Conservation (phyloP, 2,329 filamentous ascomycete genomes). For the Scedosporium aurantiacum region DNA sequence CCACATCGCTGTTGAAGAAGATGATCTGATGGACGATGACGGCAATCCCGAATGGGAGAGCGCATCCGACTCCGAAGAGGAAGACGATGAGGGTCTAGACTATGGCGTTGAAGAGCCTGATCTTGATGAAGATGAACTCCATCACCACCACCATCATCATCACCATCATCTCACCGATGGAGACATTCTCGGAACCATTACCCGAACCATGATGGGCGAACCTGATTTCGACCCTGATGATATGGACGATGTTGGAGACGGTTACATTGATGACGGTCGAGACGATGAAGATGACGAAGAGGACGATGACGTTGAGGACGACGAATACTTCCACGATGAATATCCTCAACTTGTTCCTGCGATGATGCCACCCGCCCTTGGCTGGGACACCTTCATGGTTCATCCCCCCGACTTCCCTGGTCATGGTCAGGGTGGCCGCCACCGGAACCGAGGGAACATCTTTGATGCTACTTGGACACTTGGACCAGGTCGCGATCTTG, state of each 20-base stretch:
- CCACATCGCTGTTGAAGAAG: conserved; percentile 54
- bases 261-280: conserved; percentile 41
- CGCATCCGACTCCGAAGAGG: conserved; percentile 40
- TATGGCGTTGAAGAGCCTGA: conserved; percentile 17
- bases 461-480: conserved; percentile 20
- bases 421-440: background rate
- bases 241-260: conserved; percentile 38
- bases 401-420: conserved; percentile 8
- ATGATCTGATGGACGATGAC: conserved; percentile 47
- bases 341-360: conserved; percentile 39
- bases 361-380: conserved; percentile 35
- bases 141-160: conserved; percentile 13
- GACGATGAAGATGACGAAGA: conserved; percentile 57
- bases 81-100: conserved; percentile 38
- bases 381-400: conserved; percentile 37
- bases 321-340: conserved; percentile 50
- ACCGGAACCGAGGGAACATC: background rate
- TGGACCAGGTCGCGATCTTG: conserved; percentile 38
- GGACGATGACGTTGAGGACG: conserved; percentile 59
- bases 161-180: conserved; percentile 18
- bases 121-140: conserved; percentile 35
- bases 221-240: conserved; percentile 41
- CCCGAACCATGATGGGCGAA: conserved; percentile 44
- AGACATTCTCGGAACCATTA: conserved; percentile 39
- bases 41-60: conserved; percentile 52